Evolutionary conservation across 164 flowering plant genomes (phyloP), one percentile per base, ranked within the genome.

Genomic region (Cinnamomum micranthum): DNA sequence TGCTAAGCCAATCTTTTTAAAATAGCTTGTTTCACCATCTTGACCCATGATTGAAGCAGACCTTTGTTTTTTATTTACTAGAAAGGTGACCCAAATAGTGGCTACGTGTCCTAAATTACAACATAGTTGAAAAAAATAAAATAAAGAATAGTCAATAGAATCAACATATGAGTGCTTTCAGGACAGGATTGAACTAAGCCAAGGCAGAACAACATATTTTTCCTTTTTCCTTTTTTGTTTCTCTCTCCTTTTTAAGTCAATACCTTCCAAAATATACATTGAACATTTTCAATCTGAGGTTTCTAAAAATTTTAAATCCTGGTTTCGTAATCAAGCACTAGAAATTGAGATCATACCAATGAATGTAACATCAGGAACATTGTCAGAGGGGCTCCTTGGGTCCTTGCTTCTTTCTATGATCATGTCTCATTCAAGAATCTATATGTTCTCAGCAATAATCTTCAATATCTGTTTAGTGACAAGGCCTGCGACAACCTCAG

Each of bases 401-500:
- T 20, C 60, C 20, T 55, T 55, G 6, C 17, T 11, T 55, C 17
- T 17, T 20, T 55, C 20, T 11, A 55, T 14, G 60, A 20, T 55
- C n/a, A 15, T 2, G 20, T 15, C 17, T 55, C 20, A 3, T 55
- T 41, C 47, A 9, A 41, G 47, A 41, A 55, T 55, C 60, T 55
- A 55, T 14, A 55, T 15, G 60, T 77, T 80, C 69, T 77, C 47
- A 65, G 79, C 35, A 31, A 31, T 27, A 27, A 87, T 69, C 24
- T 71, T 35, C 50, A 78, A 63, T 65, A 90, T 79, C 23, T 83
- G 86, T 69, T 82, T 80, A 50, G 80, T n/a, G 71, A 92, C 86
- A 71, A 89, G 75, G 47, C 71, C 72, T 0, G 94, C 93, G 41
- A 90, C 93, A 77, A 87, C 81, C 74, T 89, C 87, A 59, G 92